Evolutionary conservation across 2,329 filamentous ascomycete species (phyloP).

Genomic region (Polytolypa hystricis): DNA sequence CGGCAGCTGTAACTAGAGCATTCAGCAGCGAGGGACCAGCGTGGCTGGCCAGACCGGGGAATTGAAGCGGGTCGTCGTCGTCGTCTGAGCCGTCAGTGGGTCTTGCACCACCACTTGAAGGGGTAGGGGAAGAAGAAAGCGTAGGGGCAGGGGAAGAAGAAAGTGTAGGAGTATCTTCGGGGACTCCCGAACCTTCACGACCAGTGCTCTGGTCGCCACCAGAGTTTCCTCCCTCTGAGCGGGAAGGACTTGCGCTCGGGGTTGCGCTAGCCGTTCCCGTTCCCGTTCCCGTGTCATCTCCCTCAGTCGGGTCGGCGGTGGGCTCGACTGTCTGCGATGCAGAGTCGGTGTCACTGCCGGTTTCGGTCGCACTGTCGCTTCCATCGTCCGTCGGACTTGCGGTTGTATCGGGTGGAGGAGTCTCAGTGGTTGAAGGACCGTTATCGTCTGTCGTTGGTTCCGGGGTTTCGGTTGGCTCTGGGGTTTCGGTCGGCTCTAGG

Average conservation of each 20-base stretch:
- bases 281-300: too few species aligned
- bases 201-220: too few species aligned
- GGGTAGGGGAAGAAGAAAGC: not conserved
- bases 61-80: not conserved
- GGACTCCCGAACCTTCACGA: too few species aligned
- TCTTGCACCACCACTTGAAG: not conserved
- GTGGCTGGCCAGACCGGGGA: constrained; percentile 1
- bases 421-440: not conserved
- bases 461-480: not conserved
- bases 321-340: too few species aligned
- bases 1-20: not conserved
- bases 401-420: not conserved
- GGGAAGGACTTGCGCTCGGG: too few species aligned
- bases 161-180: too few species aligned
- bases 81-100: not conserved
- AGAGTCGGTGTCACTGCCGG: not conserved
- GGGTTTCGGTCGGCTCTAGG: not conserved
- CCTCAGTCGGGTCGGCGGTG: too few species aligned
- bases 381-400: not conserved
- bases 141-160: too few species aligned
- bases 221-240: too few species aligned
- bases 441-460: not conserved
- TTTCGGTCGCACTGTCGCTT: not conserved
- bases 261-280: too few species aligned
- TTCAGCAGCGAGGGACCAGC: not conserved